Evolutionary conservation across 371 early-diverging fungal species (phyloP), one percentile per base, ranked within the genome.

Genomic region (Actinomucor elegans): DNA sequence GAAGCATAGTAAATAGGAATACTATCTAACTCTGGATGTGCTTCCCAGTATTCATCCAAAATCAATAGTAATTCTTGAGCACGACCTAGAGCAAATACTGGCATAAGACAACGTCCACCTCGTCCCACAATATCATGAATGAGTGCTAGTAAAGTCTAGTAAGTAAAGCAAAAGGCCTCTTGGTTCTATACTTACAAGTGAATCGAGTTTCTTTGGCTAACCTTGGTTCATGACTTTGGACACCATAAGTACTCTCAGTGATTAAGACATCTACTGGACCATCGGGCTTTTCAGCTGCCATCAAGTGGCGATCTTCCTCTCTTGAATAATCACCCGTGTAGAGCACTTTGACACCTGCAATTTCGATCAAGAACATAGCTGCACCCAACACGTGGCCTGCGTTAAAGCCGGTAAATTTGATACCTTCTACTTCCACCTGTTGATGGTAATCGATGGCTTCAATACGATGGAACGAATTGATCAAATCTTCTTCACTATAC

Each of bases 331-430:
- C 99, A 31, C 99, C 99, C 1, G 99, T 99, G 71, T 99, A 99
- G 14, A 99, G 82, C 4, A 85, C 83, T 56, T 93, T 93, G 28
- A 97, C 90, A 55, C 98, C 97, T 15, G 98, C 98, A 57, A 98
- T 96, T 64, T 95, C 98, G 50, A 99, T 92, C 58, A 99, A 70
- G 74, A 98, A 99, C 99, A 99, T 99, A 31, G 99, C 99, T 5
- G 99, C 99, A 11, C 99, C 99, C 21, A 99, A 83, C 8, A 99
- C 99, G 73, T 99, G 99, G 15, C 99, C 99, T 15, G 99, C 99
- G 66, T 99, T 97, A 66, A 89, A 97, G 5, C 94, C 89, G 0
- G 98, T 99, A 53, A 99, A 94, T 55, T 93, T 93, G 62, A 99
- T 92, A 40, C 98, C 98, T 48, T 94, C 92, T 17, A 99, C 91